phyloP scores from a whole-genome alignment of 1,284 basidiomycete genomes.

The Inonotus obliquus region DNA sequence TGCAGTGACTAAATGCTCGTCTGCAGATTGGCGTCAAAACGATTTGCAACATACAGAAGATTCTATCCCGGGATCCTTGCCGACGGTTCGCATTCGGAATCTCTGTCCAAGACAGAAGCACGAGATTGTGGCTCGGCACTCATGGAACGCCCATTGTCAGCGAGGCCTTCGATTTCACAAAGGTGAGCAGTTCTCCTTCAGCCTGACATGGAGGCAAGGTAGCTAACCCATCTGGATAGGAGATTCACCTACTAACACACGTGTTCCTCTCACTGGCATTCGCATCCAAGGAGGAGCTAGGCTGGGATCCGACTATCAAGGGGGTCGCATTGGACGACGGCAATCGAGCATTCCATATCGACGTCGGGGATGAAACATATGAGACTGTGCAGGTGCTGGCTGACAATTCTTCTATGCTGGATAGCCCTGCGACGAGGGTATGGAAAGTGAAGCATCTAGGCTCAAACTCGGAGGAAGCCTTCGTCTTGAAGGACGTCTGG shows the following conservation, averaged over 20 bases:
- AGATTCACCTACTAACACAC: too few species aligned
- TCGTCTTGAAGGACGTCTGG: too few species aligned
- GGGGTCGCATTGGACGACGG: too few species aligned
- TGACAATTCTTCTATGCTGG: neutral
- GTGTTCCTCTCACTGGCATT: too few species aligned
- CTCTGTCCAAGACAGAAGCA: neutral
- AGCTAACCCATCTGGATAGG: too few species aligned
- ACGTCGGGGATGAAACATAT: neutral
- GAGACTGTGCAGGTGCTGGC: neutral
- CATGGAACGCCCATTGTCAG: neutral
- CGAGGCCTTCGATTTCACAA: neutral
- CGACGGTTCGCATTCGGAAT: neutral
- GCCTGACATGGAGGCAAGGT: too few species aligned
- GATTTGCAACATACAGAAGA: slow-evolving; percentile 7
- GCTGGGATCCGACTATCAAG: too few species aligned
- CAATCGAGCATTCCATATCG: neutral
- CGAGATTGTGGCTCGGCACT: neutral
- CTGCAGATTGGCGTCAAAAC: neutral
- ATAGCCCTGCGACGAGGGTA: neutral
- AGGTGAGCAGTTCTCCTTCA: too few species aligned
- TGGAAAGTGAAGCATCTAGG: too few species aligned
- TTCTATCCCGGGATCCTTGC: slow-evolving; percentile 17
- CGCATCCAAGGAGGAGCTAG: too few species aligned
- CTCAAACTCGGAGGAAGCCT: too few species aligned
- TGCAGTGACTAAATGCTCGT: too few species aligned